These are phyloP conservation scores for Dioscorea dumetorum DNA, from an alignment of 106 monocot species.

Conservation along the genomic window DNA sequence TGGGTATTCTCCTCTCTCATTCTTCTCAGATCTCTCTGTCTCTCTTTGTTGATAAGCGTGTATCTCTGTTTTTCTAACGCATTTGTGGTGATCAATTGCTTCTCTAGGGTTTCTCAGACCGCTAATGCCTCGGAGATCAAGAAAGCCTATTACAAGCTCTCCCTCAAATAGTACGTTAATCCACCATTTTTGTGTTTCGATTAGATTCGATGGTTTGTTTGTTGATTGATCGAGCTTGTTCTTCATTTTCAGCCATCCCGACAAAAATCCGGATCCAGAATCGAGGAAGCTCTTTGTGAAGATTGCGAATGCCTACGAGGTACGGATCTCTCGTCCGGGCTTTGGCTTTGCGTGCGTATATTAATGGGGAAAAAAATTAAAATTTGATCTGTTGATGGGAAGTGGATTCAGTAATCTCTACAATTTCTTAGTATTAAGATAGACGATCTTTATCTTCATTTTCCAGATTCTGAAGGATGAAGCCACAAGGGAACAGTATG, in stretches of 20 bases:
- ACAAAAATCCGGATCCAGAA: slow-evolving; percentile 97
- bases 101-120: slow-evolving; percentile 67
- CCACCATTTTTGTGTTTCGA: background rate
- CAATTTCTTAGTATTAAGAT: background rate
- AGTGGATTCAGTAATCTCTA: background rate
- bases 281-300: slow-evolving; percentile 83
- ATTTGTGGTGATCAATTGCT: no score
- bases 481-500: slow-evolving; percentile 87
- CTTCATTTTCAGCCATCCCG: slow-evolving; percentile 63
- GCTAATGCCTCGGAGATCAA: slow-evolving; percentile 97
- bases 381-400: background rate
- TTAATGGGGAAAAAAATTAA: no score
- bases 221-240: background rate
- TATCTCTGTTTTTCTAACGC: no score
- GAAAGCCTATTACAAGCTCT: slow-evolving; percentile 99
- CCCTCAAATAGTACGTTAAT: slow-evolving; percentile 70
- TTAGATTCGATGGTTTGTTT: background rate
- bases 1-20: slow-evolving; percentile 27
- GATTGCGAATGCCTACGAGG: slow-evolving; percentile 96
- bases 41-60: no score
- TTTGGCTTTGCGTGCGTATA: background rate
- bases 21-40: background rate
- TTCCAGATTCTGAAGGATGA: slow-evolving; percentile 96
- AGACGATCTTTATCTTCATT: background rate
- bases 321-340: slow-evolving; percentile 1